phyloP scores from a whole-genome alignment of 139 green algal species.

The Limnomonas spitsbergensis region DNA sequence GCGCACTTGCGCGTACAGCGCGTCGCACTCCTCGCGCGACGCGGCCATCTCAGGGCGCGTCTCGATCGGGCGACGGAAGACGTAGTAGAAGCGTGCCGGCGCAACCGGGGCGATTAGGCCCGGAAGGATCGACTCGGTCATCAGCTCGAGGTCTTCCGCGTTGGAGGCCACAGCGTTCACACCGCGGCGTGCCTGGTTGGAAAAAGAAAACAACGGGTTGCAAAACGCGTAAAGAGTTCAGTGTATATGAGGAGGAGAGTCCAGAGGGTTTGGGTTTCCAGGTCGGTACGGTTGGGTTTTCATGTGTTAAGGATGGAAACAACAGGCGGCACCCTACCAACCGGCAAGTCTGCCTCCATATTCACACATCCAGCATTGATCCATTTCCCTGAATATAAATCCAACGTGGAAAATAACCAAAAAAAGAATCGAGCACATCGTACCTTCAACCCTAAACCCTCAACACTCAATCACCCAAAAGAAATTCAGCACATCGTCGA shows the following conservation, averaged over 20 bases:
- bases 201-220: background rate
- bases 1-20: conserved; percentile 56
- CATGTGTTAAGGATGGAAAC: too few species aligned
- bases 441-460: too few species aligned
- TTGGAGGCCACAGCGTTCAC: conserved; percentile 22
- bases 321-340: too few species aligned
- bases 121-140: conserved; percentile 37
- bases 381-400: too few species aligned
- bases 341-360: too few species aligned
- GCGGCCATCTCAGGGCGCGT: conserved; percentile 53
- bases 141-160: conserved; percentile 30
- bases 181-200: conserved; percentile 36
- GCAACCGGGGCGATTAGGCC: conserved; percentile 54
- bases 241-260: background rate
- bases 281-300: too few species aligned
- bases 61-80: conserved; percentile 77
- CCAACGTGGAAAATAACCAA: too few species aligned
- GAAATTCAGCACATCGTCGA: too few species aligned
- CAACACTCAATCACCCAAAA: too few species aligned
- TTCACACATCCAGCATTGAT: too few species aligned
- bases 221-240: background rate
- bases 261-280: too few species aligned
- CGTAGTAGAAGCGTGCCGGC: conserved; percentile 84
- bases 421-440: too few species aligned
- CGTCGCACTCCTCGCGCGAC: conserved; percentile 72